Base-by-base conservation (phyloP, 2,329 filamentous ascomycete genomes). In the Botrytis paeoniae region DNA sequence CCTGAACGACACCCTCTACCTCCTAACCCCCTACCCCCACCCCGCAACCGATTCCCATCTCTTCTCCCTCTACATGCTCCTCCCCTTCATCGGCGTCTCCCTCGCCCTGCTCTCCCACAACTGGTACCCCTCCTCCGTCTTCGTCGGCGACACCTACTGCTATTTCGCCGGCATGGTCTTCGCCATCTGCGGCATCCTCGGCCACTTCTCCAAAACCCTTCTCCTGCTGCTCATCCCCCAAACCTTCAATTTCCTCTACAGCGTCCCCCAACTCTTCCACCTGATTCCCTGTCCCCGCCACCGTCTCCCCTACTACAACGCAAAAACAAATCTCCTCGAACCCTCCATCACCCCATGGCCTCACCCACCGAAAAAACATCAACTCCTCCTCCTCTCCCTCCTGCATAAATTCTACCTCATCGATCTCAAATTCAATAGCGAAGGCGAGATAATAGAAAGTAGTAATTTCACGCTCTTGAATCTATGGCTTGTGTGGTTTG, bases 81-180 rank as follows among this genome's bases (percentile, higher is more conserved):
- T 98, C 25, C 96, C 96, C 25, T 98, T 98, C 85, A 88, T 98
- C 74, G 96, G 94, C 68, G 96, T 98, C 71, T 98, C 94, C 12
- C 83, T 92, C 69, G 96, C 96, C 14, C 87, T 99, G 25, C 88
- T 96, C 80, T 89, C 84, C 81, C 95, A 99, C 85, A 99, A 99
- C 83, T 97, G 94, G 93, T 99, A 94, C 81, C 96, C 96, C 0
- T 94, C 95, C 37, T 91, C 90, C 79, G 96, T 98, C 16, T 99
- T 99, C 80, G 95, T 98, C 16, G 96, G 96, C 72, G 96, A 99
- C 83, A 99, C 96, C 6, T 99, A 98, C 87, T 99, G 96, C 87
- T 99, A 99, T 84, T 98, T 99, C 82, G 96, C 96, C 0, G 96
- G 96, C 77, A 99, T 99, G 94, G 93, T 98, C 57, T 99, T 99